Evolutionary conservation across 192 early-diverging fungal species (phyloP), one percentile per base, ranked within the genome.

Genomic region (Phlyctochytrium planicorne): DNA sequence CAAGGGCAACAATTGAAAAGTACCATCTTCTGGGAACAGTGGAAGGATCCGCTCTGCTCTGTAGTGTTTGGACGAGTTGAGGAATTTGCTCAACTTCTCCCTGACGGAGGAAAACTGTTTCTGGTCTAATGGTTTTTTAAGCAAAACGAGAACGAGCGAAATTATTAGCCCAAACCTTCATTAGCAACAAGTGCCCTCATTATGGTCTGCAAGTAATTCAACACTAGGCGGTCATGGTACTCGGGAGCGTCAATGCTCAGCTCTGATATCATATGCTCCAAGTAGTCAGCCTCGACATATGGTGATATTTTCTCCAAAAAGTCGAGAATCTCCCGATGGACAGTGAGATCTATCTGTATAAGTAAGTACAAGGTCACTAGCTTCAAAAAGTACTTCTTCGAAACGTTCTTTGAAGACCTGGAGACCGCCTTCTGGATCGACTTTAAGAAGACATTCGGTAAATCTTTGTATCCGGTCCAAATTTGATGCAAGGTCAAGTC

Each of bases 391-490:
- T 47, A 83, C 75, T 52, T 76, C 69, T 47, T 83, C 71, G 50
- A 75, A 76, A 27, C 80, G 67, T n/a, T 83, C 80, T 0, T 73
- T 83, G 63, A 83, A 85, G 32, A 84, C 67, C 68, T 74, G 12
- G 14, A 75, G 29, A 73, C 89, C 92, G 16, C 82, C 75, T 12
- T 69, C 72, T 2, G 86, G 80, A 69, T 91, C 84, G 27, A 59
- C 60, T 40, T 92, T 78, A 52, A 98, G 65, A 2, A 94, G 87
- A 88, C 91, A 94, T 29, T 78, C 74, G 36, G 89, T 79, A 67
- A 93, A 96, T 62, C 95, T 88, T 1, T 95, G 75, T 25, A 98
- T 86, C 57, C 96, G 78, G 47, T 93, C 87, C 32, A 93, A 79
- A 62, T 78, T 34, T 14, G 93, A 81, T 27, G 89, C 89, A 0